Base-by-base conservation (phyloP, 352 stramenopile genomes). In the Pythium grandisporangium region DNA sequence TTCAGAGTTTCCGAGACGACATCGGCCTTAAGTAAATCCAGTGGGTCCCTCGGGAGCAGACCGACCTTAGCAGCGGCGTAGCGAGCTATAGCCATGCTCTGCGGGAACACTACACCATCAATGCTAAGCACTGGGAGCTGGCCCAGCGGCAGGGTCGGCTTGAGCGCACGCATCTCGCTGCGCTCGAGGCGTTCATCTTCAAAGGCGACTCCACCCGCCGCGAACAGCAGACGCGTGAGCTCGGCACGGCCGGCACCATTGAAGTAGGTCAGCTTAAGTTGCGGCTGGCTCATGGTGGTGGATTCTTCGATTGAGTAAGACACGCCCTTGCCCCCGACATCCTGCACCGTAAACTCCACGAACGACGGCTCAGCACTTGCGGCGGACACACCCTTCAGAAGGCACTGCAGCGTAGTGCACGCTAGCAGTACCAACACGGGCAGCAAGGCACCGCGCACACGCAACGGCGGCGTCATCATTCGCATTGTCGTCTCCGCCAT, bases 211-310 rank as follows among this genome's bases (percentile, higher is more conserved):
- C 61, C 56, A 27, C 57, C 68, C 26, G 55, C 63, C 3, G 45
- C 55, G 36, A 87, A 45, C 16, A 71, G 13, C 5, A 84, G 58
- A 23, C 74, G 66, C 32, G 61, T 53, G 35, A 83, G 41, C 55
- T 84, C 69, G 14, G 46, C 70, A 22, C 68, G 66, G 38, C 63
- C 71, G 12, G 58, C 23, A 30, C 58, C 34, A 30, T 64, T 30
- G 45, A 82, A 84, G 64, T 83, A 83, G 12, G 48, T 64, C 23
- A 82, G 37, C 53, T 76, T 70, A 30, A 66, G n/a, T n/a, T n/a
- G 51, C n/a, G n/a, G n/a, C n/a, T n/a, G n/a, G n/a, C n/a, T n/a
- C n/a, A n/a, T n/a, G n/a, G n/a, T n/a, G n/a, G n/a, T n/a, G n/a
- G n/a, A n/a, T n/a, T n/a, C n/a, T n/a, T n/a, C n/a, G n/a, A n/a